Percentiles rank a stretch among this genome's conserved stretches.
These are phyloP conservation scores for Collybia sp. DNA, from an alignment of 768 basidiomycete species.

Conservation along the genomic window DNA sequence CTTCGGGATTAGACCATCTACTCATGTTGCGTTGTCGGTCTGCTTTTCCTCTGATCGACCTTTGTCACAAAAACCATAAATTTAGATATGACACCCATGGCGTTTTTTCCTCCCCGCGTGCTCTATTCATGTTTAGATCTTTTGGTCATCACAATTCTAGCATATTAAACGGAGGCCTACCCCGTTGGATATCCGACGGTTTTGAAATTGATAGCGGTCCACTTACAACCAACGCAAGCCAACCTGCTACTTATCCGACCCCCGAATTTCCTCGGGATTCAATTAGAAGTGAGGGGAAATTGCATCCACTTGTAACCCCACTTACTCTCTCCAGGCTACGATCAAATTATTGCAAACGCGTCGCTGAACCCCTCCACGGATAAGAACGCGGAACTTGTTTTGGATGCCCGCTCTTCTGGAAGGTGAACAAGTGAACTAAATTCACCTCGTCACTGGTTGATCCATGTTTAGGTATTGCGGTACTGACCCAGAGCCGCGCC, in stretches of 20 bases:
- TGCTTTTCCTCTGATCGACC: neutral
- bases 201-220: slow-evolving; percentile 41
- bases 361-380: slow-evolving; percentile 36
- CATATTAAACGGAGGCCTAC: slow-evolving; percentile 91
- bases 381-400: slow-evolving; percentile 57
- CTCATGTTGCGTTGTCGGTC: slow-evolving; percentile 80
- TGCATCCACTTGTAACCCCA: too few relatives aligned
- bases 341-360: slow-evolving; percentile 75
- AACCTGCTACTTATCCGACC: slow-evolving; percentile 35
- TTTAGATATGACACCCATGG: slow-evolving; percentile 85
- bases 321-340: slow-evolving; percentile 54
- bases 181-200: slow-evolving; percentile 71
- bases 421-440: slow-evolving; percentile 40
- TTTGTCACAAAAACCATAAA: slow-evolving; percentile 4
- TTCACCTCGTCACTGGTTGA: neutral
- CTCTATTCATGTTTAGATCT: slow-evolving; percentile 90
- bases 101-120: slow-evolving; percentile 88
- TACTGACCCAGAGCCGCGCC: slow-evolving; percentile 82
- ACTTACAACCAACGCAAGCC: slow-evolving; percentile 18
- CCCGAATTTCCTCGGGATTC: slow-evolving; percentile 47
- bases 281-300: slow-evolving; percentile 52
- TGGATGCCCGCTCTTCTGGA: slow-evolving; percentile 85
- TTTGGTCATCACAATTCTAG: slow-evolving; percentile 87
- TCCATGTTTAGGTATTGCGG: slow-evolving; percentile 62
- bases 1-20: slow-evolving; percentile 66